phyloP scores from a whole-genome alignment of 129 eudicot species.

The Chrysanthemum makinoi region DNA sequence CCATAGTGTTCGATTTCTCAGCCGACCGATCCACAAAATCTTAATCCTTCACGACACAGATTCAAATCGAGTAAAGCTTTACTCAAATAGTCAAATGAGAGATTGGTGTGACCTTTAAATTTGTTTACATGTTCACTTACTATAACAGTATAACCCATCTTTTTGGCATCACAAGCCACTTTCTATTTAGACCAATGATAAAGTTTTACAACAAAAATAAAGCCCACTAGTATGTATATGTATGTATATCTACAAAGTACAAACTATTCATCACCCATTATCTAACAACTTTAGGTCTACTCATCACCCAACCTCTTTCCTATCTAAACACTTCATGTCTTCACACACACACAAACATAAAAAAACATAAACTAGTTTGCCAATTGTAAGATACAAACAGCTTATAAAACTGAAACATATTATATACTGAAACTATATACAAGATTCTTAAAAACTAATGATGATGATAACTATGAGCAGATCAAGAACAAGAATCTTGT shows the following conservation, averaged over 20 bases:
- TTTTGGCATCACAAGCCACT: constrained; percentile 6
- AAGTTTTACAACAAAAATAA: neutral
- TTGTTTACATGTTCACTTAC: too few species aligned
- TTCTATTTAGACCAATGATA: neutral
- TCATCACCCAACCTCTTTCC: constrained; percentile 17
- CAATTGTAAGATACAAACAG: constrained; percentile 11
- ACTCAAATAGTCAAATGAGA: too few species aligned
- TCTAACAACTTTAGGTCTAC: constrained; percentile 22
- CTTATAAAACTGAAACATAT: constrained; percentile 12
- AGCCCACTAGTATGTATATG: constrained; percentile 23
- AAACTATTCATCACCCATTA: constrained; percentile 7
- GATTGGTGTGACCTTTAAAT: too few species aligned
- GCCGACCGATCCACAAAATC: too few species aligned
- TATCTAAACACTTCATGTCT: neutral
- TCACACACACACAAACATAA: neutral
- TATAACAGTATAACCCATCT: neutral
- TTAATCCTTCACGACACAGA: too few species aligned
- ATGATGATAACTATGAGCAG: constrained; percentile 17
- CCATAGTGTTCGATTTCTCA: too few species aligned
- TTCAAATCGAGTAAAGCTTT: too few species aligned
- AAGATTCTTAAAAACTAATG: constrained; percentile 8
- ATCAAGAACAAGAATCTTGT: constrained; percentile 31
- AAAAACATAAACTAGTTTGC: constrained; percentile 6
- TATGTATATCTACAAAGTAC: neutral
- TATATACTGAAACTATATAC: neutral